These are phyloP conservation scores for Obelidium mucronatum DNA, from an alignment of 192 early-diverging fungal species.

Conservation along the genomic window DNA sequence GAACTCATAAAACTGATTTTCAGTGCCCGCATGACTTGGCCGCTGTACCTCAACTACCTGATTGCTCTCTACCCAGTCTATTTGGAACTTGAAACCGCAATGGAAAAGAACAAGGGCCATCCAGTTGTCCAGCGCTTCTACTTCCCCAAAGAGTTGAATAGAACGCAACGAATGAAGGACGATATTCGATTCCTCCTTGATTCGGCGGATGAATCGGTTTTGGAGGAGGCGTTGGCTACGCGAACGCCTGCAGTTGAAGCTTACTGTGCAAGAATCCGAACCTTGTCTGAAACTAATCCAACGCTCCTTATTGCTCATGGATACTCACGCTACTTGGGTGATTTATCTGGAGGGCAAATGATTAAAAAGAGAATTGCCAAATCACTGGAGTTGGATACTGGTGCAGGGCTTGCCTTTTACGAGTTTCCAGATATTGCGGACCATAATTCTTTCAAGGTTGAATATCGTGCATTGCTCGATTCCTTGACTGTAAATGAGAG, in stretches of 20 bases:
- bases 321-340: constrained; percentile 64
- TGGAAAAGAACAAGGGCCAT: constrained; percentile 58
- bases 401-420: constrained; percentile 57
- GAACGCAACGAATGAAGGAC: constrained; percentile 46
- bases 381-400: constrained; percentile 47
- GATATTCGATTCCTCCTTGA: constrained; percentile 57
- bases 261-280: constrained; percentile 57
- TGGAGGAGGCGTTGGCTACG: not conserved
- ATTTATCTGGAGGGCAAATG: constrained; percentile 64
- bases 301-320: constrained; percentile 62
- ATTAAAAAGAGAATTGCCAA: constrained; percentile 60
- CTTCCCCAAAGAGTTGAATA: constrained; percentile 60
- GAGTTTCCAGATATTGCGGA: constrained; percentile 57
- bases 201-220: constrained; percentile 32
- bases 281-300: constrained; percentile 45
- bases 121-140: constrained; percentile 55
- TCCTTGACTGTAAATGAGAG: constrained; percentile 39
- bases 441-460: constrained; percentile 54
- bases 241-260: constrained; percentile 48
- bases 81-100: constrained; percentile 56
- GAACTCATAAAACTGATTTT: constrained; percentile 63
- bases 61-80: constrained; percentile 60
- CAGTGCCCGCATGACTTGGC: constrained; percentile 54
- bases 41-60: constrained; percentile 59
- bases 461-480: constrained; percentile 58